phyloP scores from a whole-genome alignment of 495 filamentous ascomycete species.

The Aspergillus avenaceus region DNA sequence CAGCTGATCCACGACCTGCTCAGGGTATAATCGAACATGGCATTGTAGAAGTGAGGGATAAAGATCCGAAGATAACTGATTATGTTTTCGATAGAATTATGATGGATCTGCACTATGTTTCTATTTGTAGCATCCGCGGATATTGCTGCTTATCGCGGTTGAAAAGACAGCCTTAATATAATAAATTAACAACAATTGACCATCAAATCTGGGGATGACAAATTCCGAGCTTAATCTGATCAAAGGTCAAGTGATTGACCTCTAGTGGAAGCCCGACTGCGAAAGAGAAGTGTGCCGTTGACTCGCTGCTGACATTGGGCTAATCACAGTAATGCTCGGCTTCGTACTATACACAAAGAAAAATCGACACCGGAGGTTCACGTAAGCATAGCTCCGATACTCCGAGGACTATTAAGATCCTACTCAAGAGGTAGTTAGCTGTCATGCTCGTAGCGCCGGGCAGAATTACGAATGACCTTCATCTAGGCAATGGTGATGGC shows the following conservation, averaged over 20 bases:
- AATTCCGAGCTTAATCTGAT: background rate
- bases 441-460: background rate
- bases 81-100: background rate
- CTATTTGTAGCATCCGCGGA: background rate
- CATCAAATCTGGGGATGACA: background rate
- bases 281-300: too few relatives aligned
- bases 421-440: background rate
- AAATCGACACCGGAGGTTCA: background rate
- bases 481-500: background rate
- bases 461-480: background rate
- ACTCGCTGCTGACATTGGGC: too few relatives aligned
- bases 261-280: background rate
- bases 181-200: background rate
- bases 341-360: background rate
- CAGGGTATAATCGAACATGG: background rate
- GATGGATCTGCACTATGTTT: background rate
- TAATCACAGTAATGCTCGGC: too few relatives aligned
- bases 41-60: background rate
- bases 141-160: background rate
- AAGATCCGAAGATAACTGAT: background rate
- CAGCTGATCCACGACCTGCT: constrained; percentile 2
- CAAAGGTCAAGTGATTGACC: background rate
- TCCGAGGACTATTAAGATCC: background rate
- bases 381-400: background rate
- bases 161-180: background rate